Evolutionary conservation across 2,329 filamentous ascomycete genomes (phyloP), one percentile per base, ranked within the genome.

Genomic region (Sclerotinia subarctica): DNA sequence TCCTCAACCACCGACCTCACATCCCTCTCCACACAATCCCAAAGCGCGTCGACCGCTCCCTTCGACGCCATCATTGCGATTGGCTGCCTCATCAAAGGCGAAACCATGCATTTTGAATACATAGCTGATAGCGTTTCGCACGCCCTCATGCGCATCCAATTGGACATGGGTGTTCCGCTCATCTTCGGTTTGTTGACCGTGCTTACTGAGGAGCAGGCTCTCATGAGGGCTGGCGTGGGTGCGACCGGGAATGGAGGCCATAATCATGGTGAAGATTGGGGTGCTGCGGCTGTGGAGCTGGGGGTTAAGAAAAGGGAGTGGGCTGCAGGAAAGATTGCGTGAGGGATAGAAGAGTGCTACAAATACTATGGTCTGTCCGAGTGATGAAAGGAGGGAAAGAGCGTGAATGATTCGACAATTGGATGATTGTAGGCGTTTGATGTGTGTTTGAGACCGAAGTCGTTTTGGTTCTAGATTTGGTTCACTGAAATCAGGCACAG

Each of bases 71-170:
- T 99, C 72, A 94, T 99, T 73, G 93, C 95, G 65, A 91, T 99
- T 73, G 95, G 95, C 67, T 94, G 97, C 68, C 87, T 99, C 70
- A 97, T 99, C 82, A 99, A 99, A 83, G 95, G 95, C 78, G 92
- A 96, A 81, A 98, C 95, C 8, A 97, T 97, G 93, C 95, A 99
- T 81, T 99, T 99, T 77, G 95, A 99, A 81, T 98, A 99, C 82
- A 99, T 99, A 75, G 86, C 94, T 53, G 95, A 98, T 72, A 88
- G 92, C 52, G 93, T 96, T 8, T 93, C 89, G 68, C 92, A 97
- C 70, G 95, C 93, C 8, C 84, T 99, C 70, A 99, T 99, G 95
- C 89, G 92, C 72, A 89, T 98, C 69, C 93, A 96, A 79, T 84
- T 98, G 67, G 94, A 99, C 78, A 89, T 88, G 13, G 91, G 92